phyloP scores from a whole-genome alignment of 495 filamentous ascomycete genomes.

The Hyaloscypha finlandica region DNA sequence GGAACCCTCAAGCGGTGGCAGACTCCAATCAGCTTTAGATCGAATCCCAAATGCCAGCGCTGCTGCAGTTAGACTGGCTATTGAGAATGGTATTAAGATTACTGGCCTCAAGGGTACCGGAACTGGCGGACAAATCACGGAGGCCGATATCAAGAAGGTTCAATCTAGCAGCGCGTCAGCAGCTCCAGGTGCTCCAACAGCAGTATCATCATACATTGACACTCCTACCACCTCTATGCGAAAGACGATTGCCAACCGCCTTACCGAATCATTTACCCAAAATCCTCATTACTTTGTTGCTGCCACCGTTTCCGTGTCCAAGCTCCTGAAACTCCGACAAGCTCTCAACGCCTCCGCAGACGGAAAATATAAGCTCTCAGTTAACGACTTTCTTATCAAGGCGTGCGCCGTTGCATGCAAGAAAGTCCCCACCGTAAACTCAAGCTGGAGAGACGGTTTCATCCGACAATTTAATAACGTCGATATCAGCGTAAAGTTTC shows the following conservation, averaged over 20 bases:
- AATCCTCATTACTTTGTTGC: conserved; percentile 99
- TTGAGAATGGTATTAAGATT: conserved; percentile 82
- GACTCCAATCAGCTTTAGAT: conserved; percentile 79
- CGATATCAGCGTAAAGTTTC: conserved; percentile 63
- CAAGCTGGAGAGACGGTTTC: conserved; percentile 84
- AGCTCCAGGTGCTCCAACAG: conserved; percentile 49
- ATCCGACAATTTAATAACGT: conserved; percentile 91
- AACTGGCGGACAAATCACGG: conserved; percentile 82
- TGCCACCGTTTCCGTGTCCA: conserved; percentile 80
- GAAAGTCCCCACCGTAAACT: conserved; percentile 95
- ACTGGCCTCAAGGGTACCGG: conserved; percentile 86
- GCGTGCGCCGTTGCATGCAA: conserved; percentile 83
- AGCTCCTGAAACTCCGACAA: conserved; percentile 93
- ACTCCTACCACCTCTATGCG: conserved; percentile 89
- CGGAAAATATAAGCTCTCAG: conserved; percentile 95
- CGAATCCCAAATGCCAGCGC: conserved; percentile 73
- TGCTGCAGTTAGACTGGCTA: conserved; percentile 76
- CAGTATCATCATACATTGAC: conserved; percentile 72
- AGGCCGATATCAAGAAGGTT: conserved; percentile 87
- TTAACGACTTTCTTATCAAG: conserved; percentile 99
- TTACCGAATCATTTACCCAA: conserved; percentile 84
- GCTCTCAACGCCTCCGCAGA: conserved; percentile 86
- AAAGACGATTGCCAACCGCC: conserved; percentile 92
- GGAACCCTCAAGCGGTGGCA: conserved; percentile 72
- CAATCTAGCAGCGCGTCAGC: conserved; percentile 44